These are phyloP conservation scores for Beauveria sp. DNA, from an alignment of 2,329 filamentous ascomycete genomes.

Conservation along the genomic window DNA sequence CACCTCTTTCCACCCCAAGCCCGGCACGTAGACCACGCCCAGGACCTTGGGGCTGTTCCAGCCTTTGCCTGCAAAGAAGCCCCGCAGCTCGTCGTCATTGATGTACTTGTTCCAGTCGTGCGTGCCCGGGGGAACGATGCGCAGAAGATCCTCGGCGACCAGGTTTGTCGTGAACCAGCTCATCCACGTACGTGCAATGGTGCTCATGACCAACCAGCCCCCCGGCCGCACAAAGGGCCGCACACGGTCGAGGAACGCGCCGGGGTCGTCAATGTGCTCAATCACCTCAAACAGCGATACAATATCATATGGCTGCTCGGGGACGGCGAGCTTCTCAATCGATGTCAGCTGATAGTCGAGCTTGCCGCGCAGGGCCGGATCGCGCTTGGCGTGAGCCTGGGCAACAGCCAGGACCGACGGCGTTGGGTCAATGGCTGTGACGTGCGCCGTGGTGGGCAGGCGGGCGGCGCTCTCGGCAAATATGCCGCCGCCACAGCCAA, in stretches of 20 bases:
- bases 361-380: slow-evolving; percentile 57
- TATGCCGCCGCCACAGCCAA: slow-evolving; percentile 94
- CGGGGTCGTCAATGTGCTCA: slow-evolving; percentile 77
- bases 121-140: slow-evolving; percentile 85
- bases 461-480: slow-evolving; percentile 84
- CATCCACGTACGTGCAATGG: slow-evolving; percentile 81
- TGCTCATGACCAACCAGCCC: slow-evolving; percentile 88
- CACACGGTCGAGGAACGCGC: slow-evolving; percentile 64
- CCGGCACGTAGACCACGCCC: slow-evolving; percentile 87
- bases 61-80: slow-evolving; percentile 42
- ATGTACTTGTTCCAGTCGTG: slow-evolving; percentile 98
- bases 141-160: slow-evolving; percentile 77
- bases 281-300: slow-evolving; percentile 90
- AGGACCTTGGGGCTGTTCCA: slow-evolving; percentile 59
- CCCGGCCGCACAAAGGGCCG: slow-evolving; percentile 76
- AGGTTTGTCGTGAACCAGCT: slow-evolving; percentile 92
- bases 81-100: slow-evolving; percentile 69
- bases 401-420: slow-evolving; percentile 69
- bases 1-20: slow-evolving; percentile 81
- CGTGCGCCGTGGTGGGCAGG: slow-evolving; percentile 51
- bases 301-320: slow-evolving; percentile 58
- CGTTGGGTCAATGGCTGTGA: slow-evolving; percentile 74
- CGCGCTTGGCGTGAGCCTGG: slow-evolving; percentile 62
- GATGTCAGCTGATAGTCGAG: slow-evolving; percentile 69
- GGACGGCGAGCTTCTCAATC: slow-evolving; percentile 59